Evolutionary conservation across 2,329 filamentous ascomycete genomes (phyloP).

Genomic region (Leptographium radiaticola): DNA sequence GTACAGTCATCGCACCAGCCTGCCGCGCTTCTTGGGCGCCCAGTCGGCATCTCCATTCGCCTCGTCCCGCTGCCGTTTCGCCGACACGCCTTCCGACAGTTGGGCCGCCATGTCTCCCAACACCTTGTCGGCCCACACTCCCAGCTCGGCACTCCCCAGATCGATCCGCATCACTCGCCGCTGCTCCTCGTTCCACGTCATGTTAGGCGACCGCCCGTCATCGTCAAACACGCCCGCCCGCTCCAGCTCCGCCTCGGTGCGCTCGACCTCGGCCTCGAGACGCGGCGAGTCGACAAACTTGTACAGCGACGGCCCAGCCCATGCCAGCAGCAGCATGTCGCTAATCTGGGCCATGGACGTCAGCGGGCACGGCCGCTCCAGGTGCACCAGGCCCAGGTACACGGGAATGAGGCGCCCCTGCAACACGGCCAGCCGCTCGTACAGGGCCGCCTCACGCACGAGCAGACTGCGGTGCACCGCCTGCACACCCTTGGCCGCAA

Average conservation of each 20-base stretch:
- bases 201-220: neutral
- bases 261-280: neutral
- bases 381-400: slow-evolving; percentile 6
- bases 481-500: slow-evolving; percentile 8
- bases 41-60: too few relatives aligned
- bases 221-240: neutral
- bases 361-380: slow-evolving; percentile 2
- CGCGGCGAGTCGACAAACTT: neutral
- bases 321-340: slow-evolving; percentile 9
- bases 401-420: slow-evolving; percentile 9
- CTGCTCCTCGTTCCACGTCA: neutral
- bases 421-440: slow-evolving; percentile 1
- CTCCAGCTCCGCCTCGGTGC: neutral
- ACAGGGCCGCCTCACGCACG: slow-evolving; percentile 1
- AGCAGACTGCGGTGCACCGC: neutral
- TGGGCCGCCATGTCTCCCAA: too few relatives aligned
- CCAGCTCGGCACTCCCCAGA: neutral
- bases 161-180: neutral
- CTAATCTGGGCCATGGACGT: slow-evolving; percentile 1
- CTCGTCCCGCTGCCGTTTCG: too few relatives aligned
- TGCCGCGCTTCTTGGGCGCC: too few relatives aligned
- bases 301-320: slow-evolving; percentile 1
- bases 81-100: too few relatives aligned
- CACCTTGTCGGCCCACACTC: neutral
- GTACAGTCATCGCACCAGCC: too few relatives aligned